Evolutionary conservation across 495 filamentous ascomycete species (phyloP).

Genomic region (Xylaria curta): DNA sequence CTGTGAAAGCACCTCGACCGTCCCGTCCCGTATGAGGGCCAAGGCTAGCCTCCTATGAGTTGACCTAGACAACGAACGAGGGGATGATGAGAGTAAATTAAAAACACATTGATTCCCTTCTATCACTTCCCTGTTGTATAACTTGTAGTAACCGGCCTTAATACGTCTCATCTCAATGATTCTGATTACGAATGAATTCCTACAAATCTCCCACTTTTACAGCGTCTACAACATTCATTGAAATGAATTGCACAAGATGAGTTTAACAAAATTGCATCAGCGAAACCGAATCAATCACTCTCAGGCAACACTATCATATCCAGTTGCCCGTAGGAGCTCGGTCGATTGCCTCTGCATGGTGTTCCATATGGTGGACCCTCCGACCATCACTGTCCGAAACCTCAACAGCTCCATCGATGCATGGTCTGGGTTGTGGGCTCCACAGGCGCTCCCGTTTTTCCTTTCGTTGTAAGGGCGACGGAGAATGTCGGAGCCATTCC

Average conservation of each 20-base stretch:
- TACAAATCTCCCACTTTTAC: conserved; percentile 9
- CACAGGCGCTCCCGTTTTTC: conserved; percentile 26
- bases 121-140: not conserved
- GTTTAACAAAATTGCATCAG: not conserved
- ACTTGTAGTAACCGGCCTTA: not conserved
- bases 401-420: not conserved
- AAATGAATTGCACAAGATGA: conserved; percentile 8
- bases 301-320: conserved; percentile 29
- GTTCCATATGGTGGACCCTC: not conserved
- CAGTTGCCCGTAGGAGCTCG: conserved; percentile 34
- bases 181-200: not conserved
- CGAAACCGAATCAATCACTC: not conserved
- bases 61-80: not conserved
- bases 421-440: conserved; percentile 29
- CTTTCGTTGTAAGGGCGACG: conserved; percentile 36
- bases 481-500: conserved; percentile 50
- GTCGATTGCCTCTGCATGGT: not conserved
- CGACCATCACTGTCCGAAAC: not conserved
- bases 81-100: not conserved
- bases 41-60: not conserved
- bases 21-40: not conserved
- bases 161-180: not conserved
- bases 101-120: not conserved
- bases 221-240: not conserved
- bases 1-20: not conserved